These are phyloP conservation scores for Nyctanthes arbortristis DNA, from an alignment of 257 asterid species.

Conservation along the genomic window DNA sequence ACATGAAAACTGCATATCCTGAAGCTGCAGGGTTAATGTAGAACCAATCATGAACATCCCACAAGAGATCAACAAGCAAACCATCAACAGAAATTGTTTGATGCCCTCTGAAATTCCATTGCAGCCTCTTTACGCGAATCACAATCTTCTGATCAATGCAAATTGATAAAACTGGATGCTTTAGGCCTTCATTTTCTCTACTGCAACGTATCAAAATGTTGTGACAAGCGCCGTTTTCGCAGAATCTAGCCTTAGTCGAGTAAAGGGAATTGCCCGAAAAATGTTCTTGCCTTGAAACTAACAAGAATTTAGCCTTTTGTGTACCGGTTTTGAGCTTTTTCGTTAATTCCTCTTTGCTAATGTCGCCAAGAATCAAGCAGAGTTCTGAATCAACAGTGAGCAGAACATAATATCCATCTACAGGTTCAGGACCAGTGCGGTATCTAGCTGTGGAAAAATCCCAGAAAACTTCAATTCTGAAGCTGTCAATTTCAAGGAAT, in stretches of 20 bases:
- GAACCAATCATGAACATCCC: conserved; percentile 98
- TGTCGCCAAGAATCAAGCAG: conserved; percentile 52
- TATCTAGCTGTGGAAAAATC: conserved; percentile 78
- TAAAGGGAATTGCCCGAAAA: conserved; percentile 67
- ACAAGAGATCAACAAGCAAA: conserved; percentile 77
- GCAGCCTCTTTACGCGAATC: conserved; percentile 78
- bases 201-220: conserved; percentile 66
- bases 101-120: conserved; percentile 95
- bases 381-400: conserved; percentile 58
- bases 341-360: conserved; percentile 41
- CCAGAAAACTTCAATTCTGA: conserved; percentile 51
- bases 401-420: conserved; percentile 52
- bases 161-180: conserved; percentile 67
- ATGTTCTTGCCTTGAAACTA: conserved; percentile 73
- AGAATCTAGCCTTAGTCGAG: conserved; percentile 70
- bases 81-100: conserved; percentile 88
- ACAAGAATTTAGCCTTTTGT: conserved; percentile 36
- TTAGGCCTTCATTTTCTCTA: conserved; percentile 60
- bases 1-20: conserved; percentile 80
- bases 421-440: conserved; percentile 73
- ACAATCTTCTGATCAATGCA: conserved; percentile 68
- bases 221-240: conserved; percentile 56
- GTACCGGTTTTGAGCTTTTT: conserved; percentile 35
- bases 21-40: conserved; percentile 42
- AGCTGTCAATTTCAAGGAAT: conserved; percentile 36